Evolutionary conservation across 2,329 filamentous ascomycete genomes (phyloP).

Genomic region (Colletotrichum sp.): DNA sequence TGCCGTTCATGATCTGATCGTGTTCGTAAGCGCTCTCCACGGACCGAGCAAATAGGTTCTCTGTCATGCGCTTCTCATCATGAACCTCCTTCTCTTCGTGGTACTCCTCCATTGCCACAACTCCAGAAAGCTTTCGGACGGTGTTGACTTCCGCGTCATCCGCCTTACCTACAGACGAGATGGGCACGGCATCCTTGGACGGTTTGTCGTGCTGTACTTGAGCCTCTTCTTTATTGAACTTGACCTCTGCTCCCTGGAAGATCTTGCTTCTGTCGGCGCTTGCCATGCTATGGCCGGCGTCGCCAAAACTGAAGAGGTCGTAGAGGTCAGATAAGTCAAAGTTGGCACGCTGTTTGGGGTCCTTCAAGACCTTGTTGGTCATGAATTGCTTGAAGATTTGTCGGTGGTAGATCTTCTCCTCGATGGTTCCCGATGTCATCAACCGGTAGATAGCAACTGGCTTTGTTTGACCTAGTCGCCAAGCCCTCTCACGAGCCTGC

Average conservation of each 20-base stretch:
- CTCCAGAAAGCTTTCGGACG: slow-evolving; percentile 60
- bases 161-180: not conserved
- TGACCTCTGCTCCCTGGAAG: slow-evolving; percentile 85
- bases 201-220: slow-evolving; percentile 25
- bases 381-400: slow-evolving; percentile 99
- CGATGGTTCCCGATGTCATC: slow-evolving; percentile 98
- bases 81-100: slow-evolving; percentile 55
- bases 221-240: slow-evolving; percentile 29
- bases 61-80: slow-evolving; percentile 80
- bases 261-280: slow-evolving; percentile 84
- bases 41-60: slow-evolving; percentile 85
- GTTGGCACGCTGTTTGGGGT: slow-evolving; percentile 90
- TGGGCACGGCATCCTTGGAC: slow-evolving; percentile 7
- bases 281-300: slow-evolving; percentile 61
- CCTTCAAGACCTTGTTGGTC: slow-evolving; percentile 93
- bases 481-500: slow-evolving; percentile 93
- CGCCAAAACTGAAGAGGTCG: slow-evolving; percentile 84
- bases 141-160: slow-evolving; percentile 31
- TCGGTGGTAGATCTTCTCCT: slow-evolving; percentile 98
- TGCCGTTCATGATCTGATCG: slow-evolving; percentile 85
- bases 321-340: slow-evolving; percentile 91
- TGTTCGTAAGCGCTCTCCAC: slow-evolving; percentile 94
- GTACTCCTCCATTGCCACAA: slow-evolving; percentile 70
- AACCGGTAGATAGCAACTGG: slow-evolving; percentile 96
- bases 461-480: slow-evolving; percentile 92